A percentile compares a stretch with the other conserved stretches of the same genome.
Evolutionary conservation across 352 stramenopile species (phyloP).

Genomic region (Pilasporangium apinafurcum): DNA sequence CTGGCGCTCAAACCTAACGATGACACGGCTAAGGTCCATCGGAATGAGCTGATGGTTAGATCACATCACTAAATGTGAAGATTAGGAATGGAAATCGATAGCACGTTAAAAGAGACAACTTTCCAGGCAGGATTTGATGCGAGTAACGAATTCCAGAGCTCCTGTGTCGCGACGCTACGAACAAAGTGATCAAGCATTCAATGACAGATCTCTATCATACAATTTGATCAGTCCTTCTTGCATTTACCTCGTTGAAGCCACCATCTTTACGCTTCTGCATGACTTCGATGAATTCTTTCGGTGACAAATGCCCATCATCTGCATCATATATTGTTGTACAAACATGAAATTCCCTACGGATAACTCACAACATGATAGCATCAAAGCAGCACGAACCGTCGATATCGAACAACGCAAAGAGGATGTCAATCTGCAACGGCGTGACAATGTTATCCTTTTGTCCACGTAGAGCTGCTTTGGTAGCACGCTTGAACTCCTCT

Average conservation of each 20-base stretch:
- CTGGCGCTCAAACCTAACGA: conserved; percentile 21
- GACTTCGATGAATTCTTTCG: conserved; percentile 80
- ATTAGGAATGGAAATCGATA: no score
- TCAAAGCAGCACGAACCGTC: conserved; percentile 41
- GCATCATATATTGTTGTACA: not conserved
- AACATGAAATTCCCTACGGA: not conserved
- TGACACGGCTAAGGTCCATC: not conserved
- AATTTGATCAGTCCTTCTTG: no score
- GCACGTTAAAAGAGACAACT: conserved; percentile 14
- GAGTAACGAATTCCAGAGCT: conserved; percentile 55
- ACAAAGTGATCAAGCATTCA: not conserved
- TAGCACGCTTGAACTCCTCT: conserved; percentile 81
- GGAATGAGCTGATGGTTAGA: no score
- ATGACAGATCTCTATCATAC: no score
- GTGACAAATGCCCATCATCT: conserved; percentile 74
- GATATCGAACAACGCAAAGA: conserved; percentile 79
- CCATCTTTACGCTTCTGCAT: conserved; percentile 85
- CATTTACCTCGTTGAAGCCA: conserved; percentile 68
- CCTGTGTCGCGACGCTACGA: conserved; percentile 69
- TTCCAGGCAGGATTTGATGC: conserved; percentile 65
- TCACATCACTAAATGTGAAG: no score
- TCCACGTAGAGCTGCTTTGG: conserved; percentile 48
- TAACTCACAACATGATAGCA: not conserved
- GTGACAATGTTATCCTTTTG: conserved; percentile 62
- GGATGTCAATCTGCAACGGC: conserved; percentile 77